phyloP scores from a whole-genome alignment of 176 grass and related monocot species.

The Carex littledalei region DNA sequence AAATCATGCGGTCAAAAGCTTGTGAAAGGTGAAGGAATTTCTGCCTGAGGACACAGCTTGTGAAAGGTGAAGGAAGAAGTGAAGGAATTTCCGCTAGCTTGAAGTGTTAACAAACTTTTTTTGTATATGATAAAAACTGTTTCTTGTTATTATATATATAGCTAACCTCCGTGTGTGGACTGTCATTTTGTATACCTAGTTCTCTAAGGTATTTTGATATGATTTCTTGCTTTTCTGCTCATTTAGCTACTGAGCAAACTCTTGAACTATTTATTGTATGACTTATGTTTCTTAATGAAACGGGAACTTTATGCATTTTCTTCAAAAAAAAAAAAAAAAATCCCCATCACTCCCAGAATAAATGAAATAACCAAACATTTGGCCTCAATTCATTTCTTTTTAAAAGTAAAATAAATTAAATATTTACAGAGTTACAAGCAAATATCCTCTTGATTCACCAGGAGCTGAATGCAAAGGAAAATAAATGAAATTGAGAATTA shows the following conservation, averaged over 20 bases:
- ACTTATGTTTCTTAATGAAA: too few species aligned
- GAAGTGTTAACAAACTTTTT: background rate
- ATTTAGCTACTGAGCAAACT: too few species aligned
- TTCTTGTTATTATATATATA: too few species aligned
- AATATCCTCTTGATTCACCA: slow-evolving; percentile 45
- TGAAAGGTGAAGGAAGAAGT: too few species aligned
- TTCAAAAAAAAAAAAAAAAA: background rate
- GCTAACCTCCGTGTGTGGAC: too few species aligned
- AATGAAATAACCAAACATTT: slow-evolving; percentile 19
- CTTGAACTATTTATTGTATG: too few species aligned
- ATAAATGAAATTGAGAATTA: background rate
- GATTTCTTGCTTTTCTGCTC: too few species aligned
- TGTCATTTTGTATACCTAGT: too few species aligned
- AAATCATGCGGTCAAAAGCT: too few species aligned
- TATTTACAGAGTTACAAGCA: background rate
- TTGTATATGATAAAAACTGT: too few species aligned
- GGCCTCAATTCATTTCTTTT: background rate
- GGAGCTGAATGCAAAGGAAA: slow-evolving; percentile 38
- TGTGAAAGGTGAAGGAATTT: slow-evolving; percentile 44
- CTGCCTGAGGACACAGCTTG: too few species aligned
- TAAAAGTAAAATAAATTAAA: background rate
- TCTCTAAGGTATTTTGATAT: too few species aligned
- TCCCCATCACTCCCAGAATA: background rate
- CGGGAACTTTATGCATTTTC: background rate
- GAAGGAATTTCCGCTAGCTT: slow-evolving; percentile 32